These are phyloP conservation scores for Pseudopithomyces maydicus DNA, from an alignment of 2,329 filamentous ascomycete genomes.

Conservation along the genomic window DNA sequence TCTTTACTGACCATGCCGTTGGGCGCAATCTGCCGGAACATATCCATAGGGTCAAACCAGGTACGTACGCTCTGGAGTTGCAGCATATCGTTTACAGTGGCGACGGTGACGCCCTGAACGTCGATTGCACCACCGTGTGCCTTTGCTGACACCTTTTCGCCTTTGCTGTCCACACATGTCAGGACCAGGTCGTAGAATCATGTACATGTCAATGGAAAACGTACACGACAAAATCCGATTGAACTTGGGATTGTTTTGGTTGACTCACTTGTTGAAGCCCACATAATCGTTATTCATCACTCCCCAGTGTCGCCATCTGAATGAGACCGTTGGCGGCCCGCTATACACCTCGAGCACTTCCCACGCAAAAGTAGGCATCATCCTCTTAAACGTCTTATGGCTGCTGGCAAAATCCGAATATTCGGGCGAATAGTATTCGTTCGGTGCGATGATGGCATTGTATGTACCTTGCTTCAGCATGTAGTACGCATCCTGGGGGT, in stretches of 20 bases:
- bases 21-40: constrained; percentile 69
- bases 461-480: constrained; percentile 73
- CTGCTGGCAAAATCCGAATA: constrained; percentile 66
- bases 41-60: constrained; percentile 69
- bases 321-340: constrained; percentile 64
- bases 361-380: constrained; percentile 76
- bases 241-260: too few species aligned
- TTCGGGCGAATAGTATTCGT: constrained; percentile 67
- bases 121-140: constrained; percentile 66
- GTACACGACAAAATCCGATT: too few species aligned
- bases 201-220: not conserved
- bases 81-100: constrained; percentile 64
- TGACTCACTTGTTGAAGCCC: constrained; percentile 63
- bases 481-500: constrained; percentile 62
- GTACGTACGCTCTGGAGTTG: constrained; percentile 65
- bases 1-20: constrained; percentile 55
- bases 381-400: constrained; percentile 73
- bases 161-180: constrained; percentile 52
- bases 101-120: constrained; percentile 67
- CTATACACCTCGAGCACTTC: constrained; percentile 72
- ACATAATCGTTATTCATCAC: constrained; percentile 70
- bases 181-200: constrained; percentile 3
- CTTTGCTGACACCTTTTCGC: constrained; percentile 66
- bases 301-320: constrained; percentile 73
- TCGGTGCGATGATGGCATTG: constrained; percentile 68